Evolutionary conservation across 192 early-diverging fungal species (phyloP).

Genomic region (Rhizoclosmatium globosum): DNA sequence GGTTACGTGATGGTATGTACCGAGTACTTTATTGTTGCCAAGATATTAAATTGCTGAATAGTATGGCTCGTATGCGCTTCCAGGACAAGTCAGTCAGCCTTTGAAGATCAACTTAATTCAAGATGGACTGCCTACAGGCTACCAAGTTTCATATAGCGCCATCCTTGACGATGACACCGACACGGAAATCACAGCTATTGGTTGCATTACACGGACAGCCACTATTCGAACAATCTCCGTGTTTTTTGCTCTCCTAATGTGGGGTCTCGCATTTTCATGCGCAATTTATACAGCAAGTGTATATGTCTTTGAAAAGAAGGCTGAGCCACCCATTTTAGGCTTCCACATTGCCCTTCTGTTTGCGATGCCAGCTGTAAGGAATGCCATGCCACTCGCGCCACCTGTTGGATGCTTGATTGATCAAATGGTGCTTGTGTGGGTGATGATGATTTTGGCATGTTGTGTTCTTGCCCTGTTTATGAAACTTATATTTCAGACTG

Average conservation of each 20-base stretch:
- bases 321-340: background rate
- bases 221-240: slow-evolving; percentile 3
- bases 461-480: background rate
- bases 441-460: slow-evolving; percentile 10
- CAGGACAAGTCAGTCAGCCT: background rate
- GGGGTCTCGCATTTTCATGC: slow-evolving; percentile 7
- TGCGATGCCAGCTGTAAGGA: slow-evolving; percentile 17
- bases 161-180: background rate
- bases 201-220: background rate
- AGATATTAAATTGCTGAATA: too few species aligned
- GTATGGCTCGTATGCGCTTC: background rate
- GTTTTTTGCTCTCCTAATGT: slow-evolving; percentile 11
- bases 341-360: slow-evolving; percentile 7
- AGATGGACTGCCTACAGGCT: background rate
- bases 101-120: background rate
- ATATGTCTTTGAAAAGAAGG: background rate
- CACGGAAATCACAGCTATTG: background rate
- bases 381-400: slow-evolving; percentile 23
- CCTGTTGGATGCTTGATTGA: slow-evolving; percentile 6
- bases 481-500: background rate
- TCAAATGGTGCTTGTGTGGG: slow-evolving; percentile 23
- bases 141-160: background rate
- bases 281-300: background rate
- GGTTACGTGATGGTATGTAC: background rate
- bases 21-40: background rate